A percentile compares a stretch with the other conserved stretches of the same genome.
phyloP scores from a whole-genome alignment of 306 rosid genomes.

The Ormosia semicastrata region DNA sequence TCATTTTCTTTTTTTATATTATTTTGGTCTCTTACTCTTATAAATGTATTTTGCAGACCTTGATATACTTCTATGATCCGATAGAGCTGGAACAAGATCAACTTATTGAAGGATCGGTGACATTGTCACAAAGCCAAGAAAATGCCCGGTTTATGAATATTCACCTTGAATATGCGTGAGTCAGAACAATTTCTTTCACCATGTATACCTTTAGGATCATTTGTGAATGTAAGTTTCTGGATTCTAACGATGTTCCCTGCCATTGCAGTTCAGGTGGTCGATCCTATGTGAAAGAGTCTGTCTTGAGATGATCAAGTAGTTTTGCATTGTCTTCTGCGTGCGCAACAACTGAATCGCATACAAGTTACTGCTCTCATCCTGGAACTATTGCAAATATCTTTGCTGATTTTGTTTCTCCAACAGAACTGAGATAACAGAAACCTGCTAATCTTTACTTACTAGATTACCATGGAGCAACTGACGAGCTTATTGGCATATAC shows the following conservation, averaged over 20 bases:
- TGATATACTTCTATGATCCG: conserved; percentile 73
- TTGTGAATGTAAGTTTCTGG: background rate
- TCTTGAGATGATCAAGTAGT: conserved; percentile 53
- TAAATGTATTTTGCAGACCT: conserved; percentile 50
- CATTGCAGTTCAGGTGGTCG: conserved; percentile 73
- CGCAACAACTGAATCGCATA: background rate
- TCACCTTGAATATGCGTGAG: conserved; percentile 72
- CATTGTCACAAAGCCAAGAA: conserved; percentile 69
- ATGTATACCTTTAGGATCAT: background rate
- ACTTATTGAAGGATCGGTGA: conserved; percentile 65
- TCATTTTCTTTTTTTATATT: background rate
- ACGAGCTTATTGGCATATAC: background rate
- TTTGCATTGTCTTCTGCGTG: background rate
- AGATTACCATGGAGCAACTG: conserved; percentile 1
- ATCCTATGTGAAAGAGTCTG: conserved; percentile 60
- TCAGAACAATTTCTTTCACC: background rate
- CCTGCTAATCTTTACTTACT: conserved; percentile 13
- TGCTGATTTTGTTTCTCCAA: conserved; percentile 8
- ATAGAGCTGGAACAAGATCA: conserved; percentile 77
- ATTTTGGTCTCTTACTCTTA: conserved; percentile 10
- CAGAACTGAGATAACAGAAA: background rate
- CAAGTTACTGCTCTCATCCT: background rate
- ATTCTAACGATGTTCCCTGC: conserved; percentile 11
- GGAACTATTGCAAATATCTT: conserved; percentile 6
- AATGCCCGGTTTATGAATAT: conserved; percentile 69